phyloP scores from a whole-genome alignment of 2,329 filamentous ascomycete species.

The Pseudogymnoascus sp. region DNA sequence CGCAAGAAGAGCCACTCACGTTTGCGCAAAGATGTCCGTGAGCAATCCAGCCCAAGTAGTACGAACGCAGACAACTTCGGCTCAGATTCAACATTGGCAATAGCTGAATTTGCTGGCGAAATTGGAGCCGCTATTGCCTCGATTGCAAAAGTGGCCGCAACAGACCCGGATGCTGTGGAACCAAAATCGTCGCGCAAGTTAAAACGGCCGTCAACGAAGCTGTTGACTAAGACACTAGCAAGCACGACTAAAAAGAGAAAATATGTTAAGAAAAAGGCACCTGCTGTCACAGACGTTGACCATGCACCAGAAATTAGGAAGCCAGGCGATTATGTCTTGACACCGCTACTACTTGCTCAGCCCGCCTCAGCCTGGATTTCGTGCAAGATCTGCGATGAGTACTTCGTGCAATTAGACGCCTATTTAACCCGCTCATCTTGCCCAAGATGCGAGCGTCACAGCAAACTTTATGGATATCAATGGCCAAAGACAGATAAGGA shows the following conservation, averaged over 20 bases:
- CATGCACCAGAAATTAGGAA: constrained; percentile 36
- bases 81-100: not conserved
- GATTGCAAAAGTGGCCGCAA: not conserved
- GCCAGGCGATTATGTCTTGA: constrained; percentile 77
- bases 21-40: not conserved
- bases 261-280: constrained; percentile 17
- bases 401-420: constrained; percentile 82
- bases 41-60: not conserved
- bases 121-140: not conserved
- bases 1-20: constrained; percentile 3
- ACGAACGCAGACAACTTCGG: not conserved
- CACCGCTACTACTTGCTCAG: constrained; percentile 64
- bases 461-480: constrained; percentile 85
- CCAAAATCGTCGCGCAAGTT: constrained; percentile 6
- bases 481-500: constrained; percentile 93
- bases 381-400: constrained; percentile 71
- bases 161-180: not conserved
- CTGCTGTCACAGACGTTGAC: constrained; percentile 19
- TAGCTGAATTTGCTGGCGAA: not conserved
- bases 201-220: constrained; percentile 10
- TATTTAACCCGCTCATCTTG: constrained; percentile 81
- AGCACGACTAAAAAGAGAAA: constrained; percentile 16
- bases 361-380: constrained; percentile 75
- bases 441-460: constrained; percentile 88
- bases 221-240: constrained; percentile 16